A percentile compares a stretch with the other conserved stretches of the same genome.
Conservation (phyloP, 805 yeast genomes). For the Crinitomyces ghanaensis region DNA sequence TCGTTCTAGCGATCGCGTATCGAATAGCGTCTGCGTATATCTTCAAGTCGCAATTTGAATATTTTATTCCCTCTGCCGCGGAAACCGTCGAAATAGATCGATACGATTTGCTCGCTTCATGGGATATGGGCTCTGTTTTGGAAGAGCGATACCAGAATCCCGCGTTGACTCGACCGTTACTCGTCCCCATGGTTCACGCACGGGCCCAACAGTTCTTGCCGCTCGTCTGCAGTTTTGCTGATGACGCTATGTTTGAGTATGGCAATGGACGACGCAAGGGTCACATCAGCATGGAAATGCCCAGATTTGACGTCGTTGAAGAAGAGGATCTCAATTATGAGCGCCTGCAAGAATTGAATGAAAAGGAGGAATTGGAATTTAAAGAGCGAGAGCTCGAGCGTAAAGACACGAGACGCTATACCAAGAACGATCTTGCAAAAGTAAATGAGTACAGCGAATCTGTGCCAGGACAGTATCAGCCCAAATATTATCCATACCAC, state of each 20-base stretch:
- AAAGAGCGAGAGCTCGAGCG: too few species aligned
- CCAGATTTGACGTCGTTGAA: constrained; percentile 9
- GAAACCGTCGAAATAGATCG: constrained; percentile 12
- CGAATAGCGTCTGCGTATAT: constrained; percentile 14
- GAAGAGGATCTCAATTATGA: constrained; percentile 12
- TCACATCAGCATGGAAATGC: neutral
- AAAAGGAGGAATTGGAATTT: neutral
- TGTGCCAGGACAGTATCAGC: too few species aligned
- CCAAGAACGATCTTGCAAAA: too few species aligned
- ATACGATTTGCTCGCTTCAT: neutral
- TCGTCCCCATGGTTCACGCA: constrained; percentile 18
- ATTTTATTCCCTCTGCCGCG: constrained; percentile 13
- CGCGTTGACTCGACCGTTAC: constrained; percentile 11
- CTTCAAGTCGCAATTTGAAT: constrained; percentile 11
- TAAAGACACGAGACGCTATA: too few species aligned
- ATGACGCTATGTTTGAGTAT: constrained; percentile 1
- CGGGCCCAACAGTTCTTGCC: constrained; percentile 11
- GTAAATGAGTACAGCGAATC: too few species aligned
- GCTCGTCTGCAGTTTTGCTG: constrained; percentile 8
- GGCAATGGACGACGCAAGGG: neutral
- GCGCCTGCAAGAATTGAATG: constrained; percentile 4
- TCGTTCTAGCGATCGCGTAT: constrained; percentile 20
- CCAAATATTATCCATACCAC: too few species aligned
- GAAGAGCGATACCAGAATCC: constrained; percentile 17
- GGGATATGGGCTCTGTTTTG: constrained; percentile 4